phyloP scores from a whole-genome alignment of 768 basidiomycete genomes.

The Boletellus emodensis region DNA sequence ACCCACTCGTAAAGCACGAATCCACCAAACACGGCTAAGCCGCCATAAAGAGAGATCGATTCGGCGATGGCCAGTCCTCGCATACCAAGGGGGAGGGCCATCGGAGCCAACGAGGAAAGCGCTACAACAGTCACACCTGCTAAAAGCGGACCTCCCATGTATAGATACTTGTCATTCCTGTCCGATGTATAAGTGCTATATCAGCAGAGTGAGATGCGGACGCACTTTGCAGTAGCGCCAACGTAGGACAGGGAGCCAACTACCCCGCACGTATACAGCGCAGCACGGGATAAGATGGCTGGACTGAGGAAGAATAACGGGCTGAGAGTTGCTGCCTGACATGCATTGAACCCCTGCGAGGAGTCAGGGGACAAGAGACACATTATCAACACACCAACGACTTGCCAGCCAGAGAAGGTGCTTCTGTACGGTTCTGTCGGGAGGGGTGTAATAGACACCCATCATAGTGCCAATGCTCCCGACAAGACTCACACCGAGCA shows the following conservation, averaged over 20 bases:
- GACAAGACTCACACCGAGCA: conserved; percentile 74
- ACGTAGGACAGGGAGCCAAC: conserved; percentile 86
- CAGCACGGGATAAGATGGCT: conserved; percentile 80
- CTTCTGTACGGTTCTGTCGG: conserved; percentile 72
- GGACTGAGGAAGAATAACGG: conserved; percentile 89
- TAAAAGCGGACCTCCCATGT: conserved; percentile 82
- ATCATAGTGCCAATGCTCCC: conserved; percentile 85
- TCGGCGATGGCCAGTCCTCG: conserved; percentile 75
- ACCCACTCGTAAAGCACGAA: conserved; percentile 86
- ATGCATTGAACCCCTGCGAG: conserved; percentile 72
- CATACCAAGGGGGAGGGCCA: conserved; percentile 81
- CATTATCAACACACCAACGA: conserved; percentile 2
- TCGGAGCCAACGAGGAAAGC: conserved; percentile 79
- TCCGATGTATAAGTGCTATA: neutral
- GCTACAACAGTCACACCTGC: conserved; percentile 89
- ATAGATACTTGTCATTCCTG: conserved; percentile 77
- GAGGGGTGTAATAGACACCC: conserved; percentile 73
- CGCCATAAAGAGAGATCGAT: conserved; percentile 79
- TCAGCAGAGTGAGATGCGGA: neutral
- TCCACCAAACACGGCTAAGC: conserved; percentile 81
- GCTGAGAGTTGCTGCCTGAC: conserved; percentile 81
- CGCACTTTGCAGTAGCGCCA: conserved; percentile 79
- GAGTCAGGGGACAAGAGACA: conserved; percentile 4
- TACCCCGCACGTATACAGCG: conserved; percentile 81
- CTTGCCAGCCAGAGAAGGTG: conserved; percentile 78